A percentile compares a stretch with the other conserved stretches of the same genome.
These are phyloP conservation scores for Penicillium vulpinum DNA, from an alignment of 2,329 filamentous ascomycete species.

Conservation along the genomic window DNA sequence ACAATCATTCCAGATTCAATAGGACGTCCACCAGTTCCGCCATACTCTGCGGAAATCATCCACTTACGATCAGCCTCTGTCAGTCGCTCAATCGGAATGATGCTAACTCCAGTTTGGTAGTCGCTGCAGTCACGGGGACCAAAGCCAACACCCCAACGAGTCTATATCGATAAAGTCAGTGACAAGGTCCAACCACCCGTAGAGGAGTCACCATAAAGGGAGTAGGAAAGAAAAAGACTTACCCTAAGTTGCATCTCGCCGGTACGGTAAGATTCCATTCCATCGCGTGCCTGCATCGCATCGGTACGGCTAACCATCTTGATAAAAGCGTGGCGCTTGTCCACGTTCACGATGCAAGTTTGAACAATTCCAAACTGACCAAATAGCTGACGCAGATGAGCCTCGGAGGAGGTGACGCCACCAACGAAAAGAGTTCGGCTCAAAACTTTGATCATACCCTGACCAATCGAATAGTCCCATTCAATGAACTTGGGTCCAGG, in stretches of 20 bases:
- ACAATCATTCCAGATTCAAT: slow-evolving; percentile 85
- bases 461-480: slow-evolving; percentile 71
- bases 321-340: slow-evolving; percentile 97
- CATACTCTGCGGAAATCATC: slow-evolving; percentile 91
- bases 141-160: slow-evolving; percentile 96
- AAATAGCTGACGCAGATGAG: slow-evolving; percentile 79
- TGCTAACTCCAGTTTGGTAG: slow-evolving; percentile 85
- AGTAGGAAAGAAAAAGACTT: slow-evolving; percentile 39
- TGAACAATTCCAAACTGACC: slow-evolving; percentile 81
- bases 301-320: slow-evolving; percentile 94
- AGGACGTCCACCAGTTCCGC: slow-evolving; percentile 79
- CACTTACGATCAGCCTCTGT: slow-evolving; percentile 97
- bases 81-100: slow-evolving; percentile 88
- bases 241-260: slow-evolving; percentile 72
- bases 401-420: slow-evolving; percentile 83
- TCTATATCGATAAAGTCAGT: slow-evolving; percentile 52
- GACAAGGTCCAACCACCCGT: background rate
- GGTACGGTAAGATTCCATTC: slow-evolving; percentile 77
- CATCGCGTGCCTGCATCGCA: slow-evolving; percentile 78
- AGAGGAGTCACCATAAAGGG: too few species aligned
- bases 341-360: slow-evolving; percentile 96
- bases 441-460: slow-evolving; percentile 82
- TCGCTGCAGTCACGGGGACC: slow-evolving; percentile 96
- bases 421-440: slow-evolving; percentile 96
- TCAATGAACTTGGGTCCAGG: slow-evolving; percentile 73